Evolutionary conservation across 345 rosid genomes (phyloP).

Genomic region (Cardamine occulta): DNA sequence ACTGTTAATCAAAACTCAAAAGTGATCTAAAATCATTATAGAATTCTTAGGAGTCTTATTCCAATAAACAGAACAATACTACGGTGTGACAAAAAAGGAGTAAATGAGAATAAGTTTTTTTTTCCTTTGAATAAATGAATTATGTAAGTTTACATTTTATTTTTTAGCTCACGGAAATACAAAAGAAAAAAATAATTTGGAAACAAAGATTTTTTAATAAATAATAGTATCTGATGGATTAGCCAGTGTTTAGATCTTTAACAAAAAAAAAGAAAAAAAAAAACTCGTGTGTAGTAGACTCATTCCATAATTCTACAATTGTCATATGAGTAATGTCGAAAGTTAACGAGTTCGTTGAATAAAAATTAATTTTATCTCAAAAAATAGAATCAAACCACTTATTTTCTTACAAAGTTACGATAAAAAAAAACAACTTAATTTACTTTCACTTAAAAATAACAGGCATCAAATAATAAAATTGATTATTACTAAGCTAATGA

Average conservation of each 20-base stretch:
- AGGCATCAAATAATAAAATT: constrained; percentile 4
- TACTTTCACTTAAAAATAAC: background rate
- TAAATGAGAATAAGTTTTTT: no score
- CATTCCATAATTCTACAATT: background rate
- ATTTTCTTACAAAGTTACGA: background rate
- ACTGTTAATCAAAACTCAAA: no score
- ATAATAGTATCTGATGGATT: background rate
- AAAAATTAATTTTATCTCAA: background rate
- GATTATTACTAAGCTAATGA: constrained; percentile 12
- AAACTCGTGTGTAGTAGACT: background rate
- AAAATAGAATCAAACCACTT: background rate
- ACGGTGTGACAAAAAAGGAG: no score
- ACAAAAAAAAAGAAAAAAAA: background rate
- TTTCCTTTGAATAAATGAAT: no score
- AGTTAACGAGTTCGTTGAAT: background rate
- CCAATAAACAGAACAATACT: no score
- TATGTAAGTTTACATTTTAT: no score
- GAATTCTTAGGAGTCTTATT: no score
- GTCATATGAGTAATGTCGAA: background rate
- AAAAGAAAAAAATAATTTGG: no score
- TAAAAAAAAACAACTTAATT: background rate
- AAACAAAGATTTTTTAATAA: background rate
- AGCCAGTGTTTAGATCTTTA: background rate
- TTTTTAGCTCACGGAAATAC: no score
- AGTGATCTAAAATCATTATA: no score